Evolutionary conservation across 1,284 basidiomycete genomes (phyloP).

Genomic region (Heterobasidion occidentale): DNA sequence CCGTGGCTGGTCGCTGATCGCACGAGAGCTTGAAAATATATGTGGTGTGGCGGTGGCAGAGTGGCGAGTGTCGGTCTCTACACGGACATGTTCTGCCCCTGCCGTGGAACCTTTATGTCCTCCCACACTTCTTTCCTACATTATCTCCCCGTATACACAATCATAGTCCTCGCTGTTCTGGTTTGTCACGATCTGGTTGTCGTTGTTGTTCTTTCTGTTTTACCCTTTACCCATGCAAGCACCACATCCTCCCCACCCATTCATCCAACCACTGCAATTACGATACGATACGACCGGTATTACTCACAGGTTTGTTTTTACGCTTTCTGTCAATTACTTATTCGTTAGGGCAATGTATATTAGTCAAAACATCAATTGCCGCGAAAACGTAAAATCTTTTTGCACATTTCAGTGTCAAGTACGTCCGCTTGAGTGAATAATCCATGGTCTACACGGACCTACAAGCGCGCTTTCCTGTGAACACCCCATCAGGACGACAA

Average conservation of each 20-base stretch:
- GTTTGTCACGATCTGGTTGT: neutral
- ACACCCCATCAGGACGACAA: no score
- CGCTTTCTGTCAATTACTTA: neutral
- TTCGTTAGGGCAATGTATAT: neutral
- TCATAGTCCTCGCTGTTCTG: neutral
- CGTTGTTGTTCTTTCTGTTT: neutral
- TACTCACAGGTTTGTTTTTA: neutral
- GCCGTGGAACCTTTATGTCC: neutral
- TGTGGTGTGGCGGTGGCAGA: neutral
- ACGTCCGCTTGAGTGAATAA: no score
- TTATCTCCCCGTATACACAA: neutral
- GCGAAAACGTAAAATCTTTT: neutral
- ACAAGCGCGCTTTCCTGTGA: no score
- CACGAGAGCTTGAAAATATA: neutral
- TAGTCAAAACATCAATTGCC: neutral
- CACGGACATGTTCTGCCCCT: neutral
- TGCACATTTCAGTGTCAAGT: neutral
- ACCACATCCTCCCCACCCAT: neutral
- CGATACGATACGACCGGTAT: neutral
- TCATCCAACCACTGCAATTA: neutral
- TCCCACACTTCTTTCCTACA: neutral
- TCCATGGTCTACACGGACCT: no score
- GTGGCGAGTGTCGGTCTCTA: neutral
- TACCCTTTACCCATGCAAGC: neutral
- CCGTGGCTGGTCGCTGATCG: neutral